Evolutionary conservation across 2,329 filamentous ascomycete species (phyloP).

Genomic region (Colletotrichum euphorbiae): DNA sequence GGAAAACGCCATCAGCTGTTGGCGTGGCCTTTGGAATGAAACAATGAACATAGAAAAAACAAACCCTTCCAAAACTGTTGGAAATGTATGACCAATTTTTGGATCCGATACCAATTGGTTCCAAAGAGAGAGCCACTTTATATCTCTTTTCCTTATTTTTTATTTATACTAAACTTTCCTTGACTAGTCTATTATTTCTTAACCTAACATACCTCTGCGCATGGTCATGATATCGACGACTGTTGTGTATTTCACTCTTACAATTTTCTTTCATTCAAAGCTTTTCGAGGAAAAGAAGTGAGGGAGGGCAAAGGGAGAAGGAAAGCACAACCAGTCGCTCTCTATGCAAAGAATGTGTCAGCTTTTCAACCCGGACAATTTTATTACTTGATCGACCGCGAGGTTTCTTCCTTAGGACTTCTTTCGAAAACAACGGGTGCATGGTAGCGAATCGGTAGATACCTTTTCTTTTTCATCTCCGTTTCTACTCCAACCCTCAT

Average conservation of each 20-base stretch:
- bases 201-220: slow-evolving; percentile 24
- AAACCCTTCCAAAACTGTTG: slow-evolving; percentile 23
- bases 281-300: not conserved
- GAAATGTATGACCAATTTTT: slow-evolving; percentile 33
- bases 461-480: slow-evolving; percentile 13
- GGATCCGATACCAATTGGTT: slow-evolving; percentile 26
- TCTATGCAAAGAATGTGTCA: slow-evolving; percentile 4
- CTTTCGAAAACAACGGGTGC: not conserved
- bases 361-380: not conserved
- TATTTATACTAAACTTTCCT: slow-evolving; percentile 36
- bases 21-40: slow-evolving; percentile 16
- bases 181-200: slow-evolving; percentile 25
- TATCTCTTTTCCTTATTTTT: slow-evolving; percentile 39
- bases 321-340: slow-evolving; percentile 9
- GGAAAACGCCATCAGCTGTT: not conserved
- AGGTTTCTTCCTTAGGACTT: slow-evolving; percentile 10
- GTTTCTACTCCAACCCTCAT: slow-evolving; percentile 1
- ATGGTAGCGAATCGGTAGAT: slow-evolving; percentile 23
- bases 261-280: not conserved
- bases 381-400: slow-evolving; percentile 10
- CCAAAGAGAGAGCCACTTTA: slow-evolving; percentile 34
- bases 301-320: not conserved
- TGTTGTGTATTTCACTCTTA: slow-evolving; percentile 14
- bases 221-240: slow-evolving; percentile 36
- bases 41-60: slow-evolving; percentile 35